phyloP scores from a whole-genome alignment of 805 yeast species.

The Sungouiella thailandica region DNA sequence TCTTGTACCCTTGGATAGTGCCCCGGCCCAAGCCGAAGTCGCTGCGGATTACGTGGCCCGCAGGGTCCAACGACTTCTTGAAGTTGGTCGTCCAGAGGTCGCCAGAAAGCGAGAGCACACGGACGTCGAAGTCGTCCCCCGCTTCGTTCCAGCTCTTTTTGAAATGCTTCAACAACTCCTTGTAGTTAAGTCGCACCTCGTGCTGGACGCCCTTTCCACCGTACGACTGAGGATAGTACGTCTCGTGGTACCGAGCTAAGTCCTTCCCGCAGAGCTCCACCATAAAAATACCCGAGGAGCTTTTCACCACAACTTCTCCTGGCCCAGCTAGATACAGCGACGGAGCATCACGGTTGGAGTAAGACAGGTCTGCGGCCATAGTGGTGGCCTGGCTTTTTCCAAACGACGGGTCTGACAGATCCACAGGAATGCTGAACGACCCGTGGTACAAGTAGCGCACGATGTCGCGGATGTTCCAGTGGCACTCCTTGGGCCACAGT shows the following conservation, averaged over 20 bases:
- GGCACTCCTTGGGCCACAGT: slow-evolving; percentile 57
- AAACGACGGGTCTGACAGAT: slow-evolving; percentile 41
- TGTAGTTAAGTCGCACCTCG: slow-evolving; percentile 44
- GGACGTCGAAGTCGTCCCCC: slow-evolving; percentile 40
- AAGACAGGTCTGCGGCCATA: slow-evolving; percentile 11
- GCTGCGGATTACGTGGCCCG: slow-evolving; percentile 18
- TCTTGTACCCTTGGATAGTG: slow-evolving; percentile 31
- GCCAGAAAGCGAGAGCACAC: slow-evolving; percentile 56
- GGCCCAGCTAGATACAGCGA: slow-evolving; percentile 17
- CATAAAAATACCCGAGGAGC: slow-evolving; percentile 66
- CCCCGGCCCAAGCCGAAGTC: slow-evolving; percentile 44
- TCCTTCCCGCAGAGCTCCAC: slow-evolving; percentile 64
- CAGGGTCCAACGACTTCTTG: slow-evolving; percentile 5
- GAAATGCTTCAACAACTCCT: slow-evolving; percentile 29
- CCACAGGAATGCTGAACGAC: slow-evolving; percentile 67
- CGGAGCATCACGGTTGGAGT: slow-evolving; percentile 16
- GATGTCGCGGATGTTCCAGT: slow-evolving; percentile 82
- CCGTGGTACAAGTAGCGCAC: slow-evolving; percentile 78
- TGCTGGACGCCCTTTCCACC: slow-evolving; percentile 61
- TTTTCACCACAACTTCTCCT: slow-evolving; percentile 34
- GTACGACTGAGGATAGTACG: slow-evolving; percentile 51
- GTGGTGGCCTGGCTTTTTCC: slow-evolving; percentile 33
- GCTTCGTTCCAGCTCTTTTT: slow-evolving; percentile 23
- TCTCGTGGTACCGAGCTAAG: slow-evolving; percentile 52
- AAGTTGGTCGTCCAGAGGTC: slow-evolving; percentile 56